Base-by-base conservation (phyloP, 2,329 filamentous ascomycete species). In the Colletotrichum tabaci region DNA sequence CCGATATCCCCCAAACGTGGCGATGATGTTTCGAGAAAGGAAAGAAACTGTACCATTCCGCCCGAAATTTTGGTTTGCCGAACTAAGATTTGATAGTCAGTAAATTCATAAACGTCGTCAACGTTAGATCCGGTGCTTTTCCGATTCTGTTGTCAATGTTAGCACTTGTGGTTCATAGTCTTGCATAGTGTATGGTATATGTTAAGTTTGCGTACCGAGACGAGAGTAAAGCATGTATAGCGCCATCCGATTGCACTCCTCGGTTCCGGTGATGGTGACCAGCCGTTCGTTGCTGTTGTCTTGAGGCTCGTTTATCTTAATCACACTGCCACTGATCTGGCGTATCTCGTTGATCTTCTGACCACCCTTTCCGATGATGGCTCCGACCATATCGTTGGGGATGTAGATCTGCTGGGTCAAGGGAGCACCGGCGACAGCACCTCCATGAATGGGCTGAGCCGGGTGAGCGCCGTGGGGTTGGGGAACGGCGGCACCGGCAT, bases 221-320 rank as follows among this genome's bases (percentile, higher is more conserved):
- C 96, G 91, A 72, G 94, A 97, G 84, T 99, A 99, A 66, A 99
- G 90, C 95, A 99, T 98, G 85, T 98, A 99, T 67, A 99, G 85
- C n/a, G 96, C 96, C 95, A 99, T 98, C 79, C 98, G 94, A 85
- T 99, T 99, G 87, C 95, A 98, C 84, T 99, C 96, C 78, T 97
- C 95, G 7, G 96, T 98, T 75, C 96, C 96, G 2, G 96, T 98
- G 77, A 99, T 97, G 18, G 96, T 99, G 69, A 99, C 96, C 71
- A 99, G 87, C 74, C 96, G 92, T 86, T 99, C 96, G 79, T 98
- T 99, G 88, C 94, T 98, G 84, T 97, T 98, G 83, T 98, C 96
- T 82, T 98, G 96, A 1, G 96, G 96, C 82, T 99, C 96, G 81
- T 99, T 98, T 87, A 99, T 99, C 87, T 99, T 99, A 83, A 99